Conservation (phyloP, 257 asterid species). For the Catharanthus roseus region DNA sequence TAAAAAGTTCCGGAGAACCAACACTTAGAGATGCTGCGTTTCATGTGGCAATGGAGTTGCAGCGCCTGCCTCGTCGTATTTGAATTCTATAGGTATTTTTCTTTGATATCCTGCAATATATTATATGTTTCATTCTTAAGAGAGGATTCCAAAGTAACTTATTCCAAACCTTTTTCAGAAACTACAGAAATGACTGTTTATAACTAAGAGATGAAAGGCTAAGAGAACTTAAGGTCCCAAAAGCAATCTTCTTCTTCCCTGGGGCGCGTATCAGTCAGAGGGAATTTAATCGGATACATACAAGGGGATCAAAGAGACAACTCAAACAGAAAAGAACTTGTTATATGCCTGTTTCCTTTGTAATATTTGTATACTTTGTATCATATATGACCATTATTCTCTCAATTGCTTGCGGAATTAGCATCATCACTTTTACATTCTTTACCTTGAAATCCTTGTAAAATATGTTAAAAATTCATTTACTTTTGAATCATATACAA, state of each 20-base stretch:
- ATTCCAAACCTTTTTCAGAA: neutral
- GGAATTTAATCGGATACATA: neutral
- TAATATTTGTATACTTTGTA: slow-evolving; percentile 1
- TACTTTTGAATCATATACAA: too few relatives aligned
- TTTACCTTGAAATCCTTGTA: too few relatives aligned
- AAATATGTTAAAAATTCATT: too few relatives aligned
- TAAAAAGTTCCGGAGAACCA: slow-evolving; percentile 45
- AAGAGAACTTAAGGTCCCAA: neutral
- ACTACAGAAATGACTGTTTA: neutral
- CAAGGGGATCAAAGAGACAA: neutral
- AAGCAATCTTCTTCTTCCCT: neutral
- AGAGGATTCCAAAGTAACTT: neutral
- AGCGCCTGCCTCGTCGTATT: slow-evolving; percentile 66
- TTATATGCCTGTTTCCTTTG: neutral
- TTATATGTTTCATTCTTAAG: neutral
- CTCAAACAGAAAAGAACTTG: neutral
- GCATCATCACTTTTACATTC: neutral
- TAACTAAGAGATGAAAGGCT: neutral
- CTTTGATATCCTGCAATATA: neutral
- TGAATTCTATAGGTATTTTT: slow-evolving; percentile 30
- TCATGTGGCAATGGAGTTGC: slow-evolving; percentile 69
- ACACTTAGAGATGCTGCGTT: slow-evolving; percentile 51
- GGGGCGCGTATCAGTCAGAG: neutral
- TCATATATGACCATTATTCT: neutral
- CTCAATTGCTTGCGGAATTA: neutral